Conservation (phyloP, 2,329 filamentous ascomycete species). For the Alternaria panax region DNA sequence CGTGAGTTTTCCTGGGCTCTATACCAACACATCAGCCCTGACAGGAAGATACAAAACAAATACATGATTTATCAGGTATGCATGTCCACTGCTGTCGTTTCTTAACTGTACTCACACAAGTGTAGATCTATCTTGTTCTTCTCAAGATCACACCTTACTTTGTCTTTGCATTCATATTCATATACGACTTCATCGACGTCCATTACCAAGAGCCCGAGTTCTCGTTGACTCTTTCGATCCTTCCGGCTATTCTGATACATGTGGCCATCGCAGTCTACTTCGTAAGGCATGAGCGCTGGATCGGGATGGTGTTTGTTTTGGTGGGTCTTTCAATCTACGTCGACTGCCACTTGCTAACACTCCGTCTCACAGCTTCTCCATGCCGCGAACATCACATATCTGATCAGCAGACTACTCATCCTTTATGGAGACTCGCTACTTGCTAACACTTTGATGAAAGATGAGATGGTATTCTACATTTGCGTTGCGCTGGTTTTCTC, state of each 20-base stretch:
- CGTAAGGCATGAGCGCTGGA: constrained; percentile 18
- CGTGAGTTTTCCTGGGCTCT: constrained; percentile 29
- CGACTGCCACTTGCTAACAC: neutral
- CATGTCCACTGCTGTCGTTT: neutral
- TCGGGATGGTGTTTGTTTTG: constrained; percentile 21
- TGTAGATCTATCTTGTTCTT: constrained; percentile 26
- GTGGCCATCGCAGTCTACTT: constrained; percentile 20
- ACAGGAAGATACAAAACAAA: constrained; percentile 14
- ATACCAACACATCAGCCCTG: constrained; percentile 27
- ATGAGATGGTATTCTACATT: constrained; percentile 35
- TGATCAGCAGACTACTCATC: constrained; percentile 28
- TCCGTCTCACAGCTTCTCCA: constrained; percentile 17
- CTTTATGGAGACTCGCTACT: constrained; percentile 18
- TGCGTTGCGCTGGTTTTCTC: constrained; percentile 17
- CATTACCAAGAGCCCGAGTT: constrained; percentile 34
- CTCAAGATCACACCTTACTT: constrained; percentile 32
- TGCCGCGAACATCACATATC: constrained; percentile 27
- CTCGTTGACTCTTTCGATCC: constrained; percentile 31
- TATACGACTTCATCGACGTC: constrained; percentile 31
- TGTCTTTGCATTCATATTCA: constrained; percentile 27
- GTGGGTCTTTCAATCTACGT: constrained; percentile 11
- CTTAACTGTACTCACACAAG: neutral
- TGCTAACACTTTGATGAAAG: constrained; percentile 24
- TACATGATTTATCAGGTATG: constrained; percentile 27
- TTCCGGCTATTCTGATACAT: constrained; percentile 27